Base-by-base conservation (phyloP, 176 grass and related monocot species). In the Dactylis glomerata region DNA sequence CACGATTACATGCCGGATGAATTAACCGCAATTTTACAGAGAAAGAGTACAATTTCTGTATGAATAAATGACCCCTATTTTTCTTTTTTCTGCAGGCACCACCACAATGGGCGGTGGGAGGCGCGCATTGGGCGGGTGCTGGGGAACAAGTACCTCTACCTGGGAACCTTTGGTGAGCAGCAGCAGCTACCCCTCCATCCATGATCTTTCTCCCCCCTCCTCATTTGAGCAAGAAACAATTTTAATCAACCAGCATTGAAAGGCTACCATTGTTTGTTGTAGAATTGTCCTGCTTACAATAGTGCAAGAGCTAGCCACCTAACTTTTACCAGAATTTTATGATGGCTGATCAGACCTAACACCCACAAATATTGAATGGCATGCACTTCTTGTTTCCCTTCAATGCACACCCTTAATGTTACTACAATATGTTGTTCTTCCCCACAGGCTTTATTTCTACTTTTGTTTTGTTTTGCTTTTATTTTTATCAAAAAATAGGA, bases 61-160 rank as follows among this genome's bases (percentile, higher is more conserved):
- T 15, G 41, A 45, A 73, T 46, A 13, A 28, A 28, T 75, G 58
- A 24, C 1, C 63, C 15, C 10, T 27, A n/a, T 80, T 58, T 22
- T 45, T 49, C 17, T 46, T 71, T 30, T 73, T 28, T 26, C 8
- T 89, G 6, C 41, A 99, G 96, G 81, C 96, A 99, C 63, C 96
- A 96, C 77, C 91, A 96, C 57, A 94, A 99, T 36, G 93, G 96
- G 5, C 87, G 96, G 55, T 99, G 96, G 96, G 96, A 99, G 67
- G 96, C 96, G 2, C 87, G 96, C 19, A 94, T 96, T 61, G 93
- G 96, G 54, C 69, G 91, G 57, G 93, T 94, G 32, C 80, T 91
- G 27, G 93, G 96, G 33, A 96, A 94, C 81, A 99, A 99, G 75
- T 99, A 99, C 77, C 91, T 96, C 59, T 98, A 95, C 70, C 31